Conservation (phyloP, 78 protist species). For the Fonticula alba region DNA sequence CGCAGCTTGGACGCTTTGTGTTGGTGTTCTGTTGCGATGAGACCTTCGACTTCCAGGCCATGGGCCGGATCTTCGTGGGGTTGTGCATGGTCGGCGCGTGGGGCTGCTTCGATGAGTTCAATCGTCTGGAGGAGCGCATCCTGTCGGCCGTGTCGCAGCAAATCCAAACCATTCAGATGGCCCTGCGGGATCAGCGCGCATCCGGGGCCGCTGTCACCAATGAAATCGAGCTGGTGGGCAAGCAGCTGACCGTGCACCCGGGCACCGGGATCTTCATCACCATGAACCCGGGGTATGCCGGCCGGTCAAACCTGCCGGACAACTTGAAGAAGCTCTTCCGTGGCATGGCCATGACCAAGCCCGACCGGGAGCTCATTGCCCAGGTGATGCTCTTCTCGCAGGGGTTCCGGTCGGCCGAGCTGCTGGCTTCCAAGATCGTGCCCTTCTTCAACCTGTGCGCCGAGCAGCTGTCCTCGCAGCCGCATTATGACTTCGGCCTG, state of each 20-base stretch:
- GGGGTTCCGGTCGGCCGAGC: slow-evolving; percentile 82
- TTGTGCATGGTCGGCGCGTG: slow-evolving; percentile 50
- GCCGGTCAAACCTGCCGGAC: slow-evolving; percentile 95
- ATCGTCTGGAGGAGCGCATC: slow-evolving; percentile 92
- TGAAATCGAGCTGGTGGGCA: slow-evolving; percentile 36
- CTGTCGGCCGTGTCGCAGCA: slow-evolving; percentile 97
- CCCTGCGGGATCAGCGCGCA: slow-evolving; percentile 24
- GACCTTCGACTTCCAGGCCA: slow-evolving; percentile 77
- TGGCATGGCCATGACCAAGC: slow-evolving; percentile 72
- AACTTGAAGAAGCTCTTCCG: slow-evolving; percentile 94
- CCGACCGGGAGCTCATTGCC: slow-evolving; percentile 89
- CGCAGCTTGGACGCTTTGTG: slow-evolving; percentile 66
- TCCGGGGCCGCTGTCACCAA: background rate
- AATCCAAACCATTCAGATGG: slow-evolving; percentile 85
- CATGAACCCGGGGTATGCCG: slow-evolving; percentile 99
- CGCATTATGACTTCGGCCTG: slow-evolving; percentile 98
- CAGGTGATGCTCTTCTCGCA: slow-evolving; percentile 87
- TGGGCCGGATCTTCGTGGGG: slow-evolving; percentile 94
- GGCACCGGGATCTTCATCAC: slow-evolving; percentile 92
- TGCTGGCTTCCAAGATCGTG: slow-evolving; percentile 71
- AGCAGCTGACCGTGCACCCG: slow-evolving; percentile 23
- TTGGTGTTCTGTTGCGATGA: slow-evolving; percentile 96
- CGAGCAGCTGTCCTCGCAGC: slow-evolving; percentile 74
- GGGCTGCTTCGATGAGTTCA: slow-evolving; percentile 95
- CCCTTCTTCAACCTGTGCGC: slow-evolving; percentile 81